phyloP scores from a whole-genome alignment of 805 yeast species.

The Priceomyces medius region DNA sequence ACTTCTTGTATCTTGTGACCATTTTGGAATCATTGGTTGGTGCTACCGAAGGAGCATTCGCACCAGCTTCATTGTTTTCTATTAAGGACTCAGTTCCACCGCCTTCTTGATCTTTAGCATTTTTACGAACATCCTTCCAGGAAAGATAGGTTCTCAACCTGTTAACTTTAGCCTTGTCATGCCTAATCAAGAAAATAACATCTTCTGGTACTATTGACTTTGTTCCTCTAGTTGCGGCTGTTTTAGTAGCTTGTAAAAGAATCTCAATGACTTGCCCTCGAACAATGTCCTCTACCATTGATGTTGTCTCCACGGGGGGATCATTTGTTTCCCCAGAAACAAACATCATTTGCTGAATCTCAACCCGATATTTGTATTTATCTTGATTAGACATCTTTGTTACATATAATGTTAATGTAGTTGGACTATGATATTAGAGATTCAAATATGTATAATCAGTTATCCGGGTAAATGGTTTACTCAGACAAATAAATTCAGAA shows the following conservation, averaged over 20 bases:
- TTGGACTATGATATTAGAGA: too few relatives aligned
- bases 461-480: constrained; percentile 1
- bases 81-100: constrained; percentile 51
- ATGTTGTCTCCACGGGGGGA: constrained; percentile 88
- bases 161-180: constrained; percentile 91
- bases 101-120: constrained; percentile 58
- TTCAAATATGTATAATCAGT: too few relatives aligned
- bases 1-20: constrained; percentile 59
- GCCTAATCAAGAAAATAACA: constrained; percentile 86
- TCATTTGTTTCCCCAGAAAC: constrained; percentile 94
- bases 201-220: constrained; percentile 89
- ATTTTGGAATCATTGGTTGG: constrained; percentile 39
- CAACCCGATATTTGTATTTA: constrained; percentile 78
- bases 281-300: constrained; percentile 93
- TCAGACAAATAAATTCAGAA: not conserved
- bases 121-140: constrained; percentile 95
- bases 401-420: too few relatives aligned
- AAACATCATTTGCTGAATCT: constrained; percentile 98
- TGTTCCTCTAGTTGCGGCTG: constrained; percentile 78
- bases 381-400: constrained; percentile 17
- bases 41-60: constrained; percentile 31
- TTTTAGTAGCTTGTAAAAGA: constrained; percentile 67
- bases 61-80: constrained; percentile 47
- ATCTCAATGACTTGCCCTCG: constrained; percentile 92
- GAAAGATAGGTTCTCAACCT: constrained; percentile 85